Base-by-base conservation (phyloP, 2,329 filamentous ascomycete species). In the Fusarium sp. region DNA sequence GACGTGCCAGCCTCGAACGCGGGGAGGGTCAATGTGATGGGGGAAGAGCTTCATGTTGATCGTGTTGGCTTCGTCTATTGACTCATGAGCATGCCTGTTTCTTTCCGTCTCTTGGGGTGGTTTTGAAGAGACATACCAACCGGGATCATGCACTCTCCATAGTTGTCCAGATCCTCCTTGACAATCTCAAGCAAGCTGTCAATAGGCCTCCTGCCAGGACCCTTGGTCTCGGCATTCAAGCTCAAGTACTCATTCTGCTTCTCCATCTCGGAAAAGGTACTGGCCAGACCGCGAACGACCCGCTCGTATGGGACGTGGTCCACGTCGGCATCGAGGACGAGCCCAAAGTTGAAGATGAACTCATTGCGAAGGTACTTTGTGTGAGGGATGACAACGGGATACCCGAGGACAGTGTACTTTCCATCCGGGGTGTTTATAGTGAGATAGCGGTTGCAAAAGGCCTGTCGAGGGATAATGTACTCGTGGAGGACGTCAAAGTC, bases 71-170 rank as follows among this genome's bases (percentile, higher is more conserved):
- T 97, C 94, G 79, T 97, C 94, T 94, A 58, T 16, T 34, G 11
- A 36, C 1, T 31, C 8, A 23, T 75, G 3, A 75, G 65, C 18
- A 36, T 18, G 31, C 9, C 5, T 28, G 6, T 16, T 12, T n/a
- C n/a, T 36, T 12, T 31, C n/a, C 34, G 12, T 6, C 37, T 11
- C 13, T 15, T 15, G 13, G 13, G 10, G 3, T 3, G 30, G 30
- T 12, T 51, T 11, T 16, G n/a, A 27, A 7, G 11, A 41, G 15
- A 84, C 88, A 69, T 83, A 95, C 93, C 93, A 69, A 98, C 95
- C 0, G 95, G 95, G 76, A 98, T 97, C 95, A 97, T 97, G 86
- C 95, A 97, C 83, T 99, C 96, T 77, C 94, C 95, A 77, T 98
- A 99, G 75, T 97, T 97, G 78, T 98, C 98, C 73, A 99, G 78